Base-by-base conservation (phyloP, 495 filamentous ascomycete genomes). In the Niebla homalea region DNA sequence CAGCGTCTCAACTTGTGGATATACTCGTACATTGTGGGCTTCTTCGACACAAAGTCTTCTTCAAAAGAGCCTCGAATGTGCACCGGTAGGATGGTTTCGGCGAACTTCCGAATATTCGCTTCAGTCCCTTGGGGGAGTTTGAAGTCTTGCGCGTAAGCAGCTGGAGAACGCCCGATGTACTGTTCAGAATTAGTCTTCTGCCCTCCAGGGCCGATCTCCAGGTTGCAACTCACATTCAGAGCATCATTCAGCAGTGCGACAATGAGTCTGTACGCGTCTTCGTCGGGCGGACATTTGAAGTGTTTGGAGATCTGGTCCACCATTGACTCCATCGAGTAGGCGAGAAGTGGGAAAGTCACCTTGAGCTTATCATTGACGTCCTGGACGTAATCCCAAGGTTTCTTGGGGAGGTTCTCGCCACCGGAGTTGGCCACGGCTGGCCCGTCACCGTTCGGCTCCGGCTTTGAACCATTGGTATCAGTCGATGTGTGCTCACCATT, bases 291-390 rank as follows among this genome's bases (percentile, higher is more conserved):
- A 60, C 90, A 96, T 63, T 96, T 97, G 77, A 97, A 97, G 66
- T 97, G 83, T 73, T 95, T 96, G 64, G 85, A 80, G 55, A 97
- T 95, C 66, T 95, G 88, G 60, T 99, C 93, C 26, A 95, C 88
- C 90, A 99, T 97, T 1, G 89, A 93, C 68, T 99, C 93, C 89
- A 99, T 96, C 2, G 92, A 97, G 32, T 96, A 70, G 3, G 92
- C 90, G 52, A 99, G 80, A 36, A 99, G 72, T 18, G 93, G 93
- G 70, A 96, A 97, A 0, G 89, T 89, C 14, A 89, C 95, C 70
- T 97, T 96, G 42, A 99, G 78, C 25, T 83, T 80, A 32, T 85
- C 83, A 76, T 92, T 87, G 49, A 97, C 89, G 63, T 97, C 90
- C 50, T 99, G 93, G 0, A 86, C 86, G 57, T 89, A 81, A 60